A percentile compares a stretch with the other conserved stretches of the same genome.
Conservation (phyloP, 169 alveolate species). For the Eimeria necatrix region DNA sequence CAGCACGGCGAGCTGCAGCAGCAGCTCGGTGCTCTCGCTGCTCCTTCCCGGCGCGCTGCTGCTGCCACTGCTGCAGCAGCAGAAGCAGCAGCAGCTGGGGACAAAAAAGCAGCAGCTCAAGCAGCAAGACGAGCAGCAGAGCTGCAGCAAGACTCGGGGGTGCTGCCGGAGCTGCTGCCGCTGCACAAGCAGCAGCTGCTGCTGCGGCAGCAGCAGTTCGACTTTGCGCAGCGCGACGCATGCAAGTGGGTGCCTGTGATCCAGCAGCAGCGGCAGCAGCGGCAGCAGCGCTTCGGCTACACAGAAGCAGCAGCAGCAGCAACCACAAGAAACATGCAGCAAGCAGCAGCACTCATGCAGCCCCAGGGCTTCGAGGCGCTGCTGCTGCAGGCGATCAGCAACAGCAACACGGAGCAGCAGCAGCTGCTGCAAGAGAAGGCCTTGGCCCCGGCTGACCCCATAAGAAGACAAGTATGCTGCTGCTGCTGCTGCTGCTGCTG, state of each 20-base stretch:
- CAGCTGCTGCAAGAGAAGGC: conserved; percentile 51
- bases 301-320: conserved; percentile 14
- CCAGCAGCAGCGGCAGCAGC: conserved; percentile 40
- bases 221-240: neutral
- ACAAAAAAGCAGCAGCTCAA: neutral
- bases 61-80: conserved; percentile 31
- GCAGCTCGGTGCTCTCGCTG: conserved; percentile 42
- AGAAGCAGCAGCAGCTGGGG: conserved; percentile 19
- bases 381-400: conserved; percentile 42
- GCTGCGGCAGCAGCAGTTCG: neutral
- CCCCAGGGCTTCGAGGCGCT: conserved; percentile 18
- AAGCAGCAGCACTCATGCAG: conserved; percentile 39
- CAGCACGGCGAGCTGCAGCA: conserved; percentile 54
- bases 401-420: conserved; percentile 49
- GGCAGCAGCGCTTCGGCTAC: conserved; percentile 5
- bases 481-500: neutral
- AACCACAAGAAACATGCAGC: neutral
- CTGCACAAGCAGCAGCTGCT: neutral
- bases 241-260: neutral
- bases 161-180: conserved; percentile 31
- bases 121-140: conserved; percentile 11
- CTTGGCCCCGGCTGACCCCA: conserved; percentile 42
- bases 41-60: conserved; percentile 53
- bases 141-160: conserved; percentile 48
- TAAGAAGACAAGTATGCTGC: neutral